These are phyloP conservation scores for Histomonas meleagridis DNA, from an alignment of 208 protist genomes.

Conservation along the genomic window DNA sequence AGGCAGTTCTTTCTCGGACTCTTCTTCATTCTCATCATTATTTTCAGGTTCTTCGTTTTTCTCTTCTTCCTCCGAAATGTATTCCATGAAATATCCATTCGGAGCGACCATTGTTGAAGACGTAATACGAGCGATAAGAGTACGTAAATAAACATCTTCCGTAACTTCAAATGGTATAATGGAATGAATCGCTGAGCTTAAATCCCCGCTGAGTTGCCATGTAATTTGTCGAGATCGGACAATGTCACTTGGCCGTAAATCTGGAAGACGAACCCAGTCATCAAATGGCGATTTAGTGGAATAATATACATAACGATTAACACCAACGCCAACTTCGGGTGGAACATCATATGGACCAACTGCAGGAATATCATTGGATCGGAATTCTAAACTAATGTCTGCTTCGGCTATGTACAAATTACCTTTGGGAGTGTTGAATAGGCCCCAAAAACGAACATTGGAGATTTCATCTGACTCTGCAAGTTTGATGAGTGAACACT, in stretches of 20 bases:
- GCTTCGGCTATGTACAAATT: neutral
- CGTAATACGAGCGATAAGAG: neutral
- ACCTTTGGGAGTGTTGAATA: neutral
- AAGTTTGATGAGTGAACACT: neutral
- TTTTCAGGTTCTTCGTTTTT: neutral
- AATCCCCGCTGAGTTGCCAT: neutral
- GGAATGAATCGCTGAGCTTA: neutral
- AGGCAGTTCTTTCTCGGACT: neutral
- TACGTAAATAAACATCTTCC: neutral
- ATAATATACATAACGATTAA: constrained; percentile 5
- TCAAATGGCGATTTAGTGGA: constrained; percentile 5
- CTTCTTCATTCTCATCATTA: neutral
- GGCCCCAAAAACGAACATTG: neutral
- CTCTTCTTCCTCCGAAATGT: neutral
- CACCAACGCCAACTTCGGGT: constrained; percentile 11
- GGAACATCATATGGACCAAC: constrained; percentile 24
- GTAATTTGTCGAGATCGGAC: neutral
- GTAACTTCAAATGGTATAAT: constrained; percentile 17
- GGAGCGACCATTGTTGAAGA: neutral
- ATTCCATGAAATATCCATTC: neutral
- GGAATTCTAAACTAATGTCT: neutral
- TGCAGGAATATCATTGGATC: neutral
- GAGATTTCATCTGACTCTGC: neutral
- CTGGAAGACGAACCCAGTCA: neutral
- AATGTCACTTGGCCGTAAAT: neutral